These are phyloP conservation scores for Chenopodium album DNA, from an alignment of 148 eudicot genomes.

Conservation along the genomic window DNA sequence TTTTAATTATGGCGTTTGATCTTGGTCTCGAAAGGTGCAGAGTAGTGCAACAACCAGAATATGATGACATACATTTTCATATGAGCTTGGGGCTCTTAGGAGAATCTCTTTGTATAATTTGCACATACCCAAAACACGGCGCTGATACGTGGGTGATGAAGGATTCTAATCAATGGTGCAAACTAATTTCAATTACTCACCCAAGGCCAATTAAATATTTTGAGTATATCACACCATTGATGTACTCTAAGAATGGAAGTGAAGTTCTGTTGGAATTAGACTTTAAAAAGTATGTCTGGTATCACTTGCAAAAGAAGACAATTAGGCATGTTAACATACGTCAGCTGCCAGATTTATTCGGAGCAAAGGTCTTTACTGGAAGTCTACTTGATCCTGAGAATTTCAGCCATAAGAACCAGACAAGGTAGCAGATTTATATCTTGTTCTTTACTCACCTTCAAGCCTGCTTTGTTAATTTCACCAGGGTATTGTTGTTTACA, in stretches of 20 bases:
- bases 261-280: constrained; percentile 16
- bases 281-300: constrained; percentile 14
- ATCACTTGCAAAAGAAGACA: constrained; percentile 21
- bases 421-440: too few relatives aligned
- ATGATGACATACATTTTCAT: neutral
- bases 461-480: too few relatives aligned
- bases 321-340: neutral
- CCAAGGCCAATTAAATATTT: neutral
- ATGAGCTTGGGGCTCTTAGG: constrained; percentile 14
- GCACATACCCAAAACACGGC: constrained; percentile 3
- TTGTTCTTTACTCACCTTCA: too few relatives aligned
- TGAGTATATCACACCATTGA: constrained; percentile 9
- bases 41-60: neutral
- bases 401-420: too few relatives aligned
- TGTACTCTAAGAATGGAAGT: constrained; percentile 7
- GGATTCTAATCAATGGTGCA: constrained; percentile 8
- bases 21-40: constrained; percentile 8
- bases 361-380: constrained; percentile 8
- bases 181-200: constrained; percentile 12
- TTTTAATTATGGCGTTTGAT: neutral
- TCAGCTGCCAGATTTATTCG: neutral
- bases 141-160: constrained; percentile 18
- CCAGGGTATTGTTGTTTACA: too few relatives aligned
- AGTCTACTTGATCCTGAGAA: constrained; percentile 11
- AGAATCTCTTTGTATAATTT: constrained; percentile 4